phyloP scores from a whole-genome alignment of 2,329 filamentous ascomycete genomes.

The Botrytis cinerea region DNA sequence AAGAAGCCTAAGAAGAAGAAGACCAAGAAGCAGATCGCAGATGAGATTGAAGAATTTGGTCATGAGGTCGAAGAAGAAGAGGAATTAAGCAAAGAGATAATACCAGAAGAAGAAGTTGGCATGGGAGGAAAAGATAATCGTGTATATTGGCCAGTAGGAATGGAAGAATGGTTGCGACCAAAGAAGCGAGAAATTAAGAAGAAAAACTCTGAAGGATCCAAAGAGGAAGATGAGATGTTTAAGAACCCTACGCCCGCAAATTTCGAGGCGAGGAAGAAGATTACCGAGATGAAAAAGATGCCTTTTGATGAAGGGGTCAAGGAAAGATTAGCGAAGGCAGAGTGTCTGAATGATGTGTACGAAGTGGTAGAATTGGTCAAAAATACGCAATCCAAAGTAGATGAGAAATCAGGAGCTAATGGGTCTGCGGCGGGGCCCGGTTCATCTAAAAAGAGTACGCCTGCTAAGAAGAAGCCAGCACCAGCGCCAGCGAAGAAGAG shows the following conservation, averaged over 20 bases:
- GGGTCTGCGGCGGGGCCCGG: constrained; percentile 22
- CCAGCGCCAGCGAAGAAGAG: constrained; percentile 41
- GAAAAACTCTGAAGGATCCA: constrained; percentile 44
- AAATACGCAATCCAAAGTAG: constrained; percentile 16
- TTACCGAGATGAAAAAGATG: constrained; percentile 29
- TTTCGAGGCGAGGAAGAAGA: constrained; percentile 36
- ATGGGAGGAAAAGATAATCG: constrained; percentile 84
- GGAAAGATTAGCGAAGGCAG: constrained; percentile 31
- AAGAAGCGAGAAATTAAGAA: constrained; percentile 69
- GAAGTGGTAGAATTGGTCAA: constrained; percentile 35
- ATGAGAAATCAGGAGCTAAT: constrained; percentile 15
- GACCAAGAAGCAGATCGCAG: constrained; percentile 43
- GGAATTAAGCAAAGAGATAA: constrained; percentile 44
- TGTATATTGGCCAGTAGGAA: constrained; percentile 88
- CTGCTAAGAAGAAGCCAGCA: constrained; percentile 33
- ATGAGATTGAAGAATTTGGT: constrained; percentile 41
- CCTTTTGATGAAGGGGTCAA: constrained; percentile 32
- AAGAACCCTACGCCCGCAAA: constrained; percentile 38
- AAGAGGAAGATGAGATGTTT: constrained; percentile 43
- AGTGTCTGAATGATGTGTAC: constrained; percentile 35
- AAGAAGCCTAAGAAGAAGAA: constrained; percentile 50
- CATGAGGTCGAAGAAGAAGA: constrained; percentile 43
- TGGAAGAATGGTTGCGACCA: constrained; percentile 87
- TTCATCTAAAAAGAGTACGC: constrained; percentile 28
- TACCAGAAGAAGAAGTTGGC: constrained; percentile 64